phyloP scores from a whole-genome alignment of 345 rosid genomes.

The Camelina laxa region DNA sequence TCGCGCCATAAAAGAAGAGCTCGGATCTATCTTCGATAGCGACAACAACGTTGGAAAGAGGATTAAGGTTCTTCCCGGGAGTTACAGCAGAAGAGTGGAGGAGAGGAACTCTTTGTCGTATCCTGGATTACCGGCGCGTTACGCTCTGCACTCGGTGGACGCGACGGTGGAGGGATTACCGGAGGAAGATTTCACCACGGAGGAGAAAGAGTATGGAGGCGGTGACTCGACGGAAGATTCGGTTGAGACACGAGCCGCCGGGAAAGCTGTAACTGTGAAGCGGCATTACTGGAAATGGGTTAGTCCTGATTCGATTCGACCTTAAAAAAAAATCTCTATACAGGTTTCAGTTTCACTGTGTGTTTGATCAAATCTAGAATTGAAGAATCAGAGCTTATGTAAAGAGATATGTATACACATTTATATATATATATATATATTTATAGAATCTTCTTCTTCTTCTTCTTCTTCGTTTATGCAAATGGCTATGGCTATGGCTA shows the following conservation, averaged over 20 bases:
- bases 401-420: neutral
- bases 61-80: slow-evolving; percentile 56
- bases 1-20: slow-evolving; percentile 85
- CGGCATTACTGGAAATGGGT: slow-evolving; percentile 96
- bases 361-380: neutral
- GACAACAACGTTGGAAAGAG: slow-evolving; percentile 20
- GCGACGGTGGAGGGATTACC: slow-evolving; percentile 83
- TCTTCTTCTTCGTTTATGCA: neutral
- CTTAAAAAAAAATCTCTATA: slow-evolving; percentile 33
- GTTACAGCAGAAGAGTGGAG: slow-evolving; percentile 63
- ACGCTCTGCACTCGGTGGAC: slow-evolving; percentile 70
- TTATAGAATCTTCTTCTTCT: neutral
- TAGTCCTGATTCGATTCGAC: slow-evolving; percentile 53
- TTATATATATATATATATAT: neutral
- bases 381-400: slow-evolving; percentile 20
- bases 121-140: slow-evolving; percentile 85
- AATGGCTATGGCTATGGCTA: neutral
- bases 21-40: slow-evolving; percentile 56
- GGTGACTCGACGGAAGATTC: slow-evolving; percentile 41
- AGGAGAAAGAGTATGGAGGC: slow-evolving; percentile 60
- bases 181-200: slow-evolving; percentile 79
- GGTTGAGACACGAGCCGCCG: slow-evolving; percentile 48
- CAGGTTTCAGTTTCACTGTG: slow-evolving; percentile 2
- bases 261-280: slow-evolving; percentile 68
- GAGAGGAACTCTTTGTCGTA: slow-evolving; percentile 75